A percentile compares a stretch with the other conserved stretches of the same genome.
phyloP scores from a whole-genome alignment of 2,329 filamentous ascomycete species.

The Fusarium goolgardi region DNA sequence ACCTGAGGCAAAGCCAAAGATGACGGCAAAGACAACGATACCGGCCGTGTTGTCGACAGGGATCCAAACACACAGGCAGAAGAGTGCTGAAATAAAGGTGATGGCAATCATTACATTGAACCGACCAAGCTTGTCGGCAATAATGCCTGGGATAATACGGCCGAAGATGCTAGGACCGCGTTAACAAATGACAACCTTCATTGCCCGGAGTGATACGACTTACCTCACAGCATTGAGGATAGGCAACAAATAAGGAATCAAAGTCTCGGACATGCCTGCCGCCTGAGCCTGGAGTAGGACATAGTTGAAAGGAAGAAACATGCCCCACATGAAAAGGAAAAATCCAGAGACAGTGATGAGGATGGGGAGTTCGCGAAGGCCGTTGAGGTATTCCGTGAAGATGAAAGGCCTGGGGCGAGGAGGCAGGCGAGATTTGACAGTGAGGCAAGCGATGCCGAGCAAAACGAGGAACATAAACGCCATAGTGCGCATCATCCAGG shows the following conservation, averaged over 20 bases:
- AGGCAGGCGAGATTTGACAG: constrained; percentile 54
- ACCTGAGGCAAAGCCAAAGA: constrained; percentile 77
- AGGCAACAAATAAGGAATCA: constrained; percentile 61
- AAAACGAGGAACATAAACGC: constrained; percentile 59
- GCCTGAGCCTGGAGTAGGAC: constrained; percentile 61
- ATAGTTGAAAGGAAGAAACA: constrained; percentile 67
- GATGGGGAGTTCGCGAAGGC: constrained; percentile 61
- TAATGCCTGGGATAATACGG: constrained; percentile 63
- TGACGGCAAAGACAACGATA: constrained; percentile 71
- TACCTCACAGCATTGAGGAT: constrained; percentile 68
- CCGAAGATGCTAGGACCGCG: constrained; percentile 57
- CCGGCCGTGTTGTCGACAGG: constrained; percentile 63
- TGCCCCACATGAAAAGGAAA: constrained; percentile 68
- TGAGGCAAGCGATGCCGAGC: constrained; percentile 51
- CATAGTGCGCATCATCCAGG: constrained; percentile 61
- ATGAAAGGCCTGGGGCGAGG: constrained; percentile 60
- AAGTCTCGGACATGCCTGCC: constrained; percentile 55
- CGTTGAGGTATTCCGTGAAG: constrained; percentile 58
- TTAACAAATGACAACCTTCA: constrained; percentile 17
- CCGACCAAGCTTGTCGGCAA: constrained; percentile 59
- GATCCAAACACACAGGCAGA: constrained; percentile 62
- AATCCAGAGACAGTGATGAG: constrained; percentile 56
- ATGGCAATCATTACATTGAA: constrained; percentile 65
- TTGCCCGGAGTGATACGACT: constrained; percentile 22
- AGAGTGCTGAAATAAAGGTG: constrained; percentile 60